Evolutionary conservation across 139 green algal genomes (phyloP), one percentile per base, ranked within the genome.

Genomic region (Tetraselmis striata): DNA sequence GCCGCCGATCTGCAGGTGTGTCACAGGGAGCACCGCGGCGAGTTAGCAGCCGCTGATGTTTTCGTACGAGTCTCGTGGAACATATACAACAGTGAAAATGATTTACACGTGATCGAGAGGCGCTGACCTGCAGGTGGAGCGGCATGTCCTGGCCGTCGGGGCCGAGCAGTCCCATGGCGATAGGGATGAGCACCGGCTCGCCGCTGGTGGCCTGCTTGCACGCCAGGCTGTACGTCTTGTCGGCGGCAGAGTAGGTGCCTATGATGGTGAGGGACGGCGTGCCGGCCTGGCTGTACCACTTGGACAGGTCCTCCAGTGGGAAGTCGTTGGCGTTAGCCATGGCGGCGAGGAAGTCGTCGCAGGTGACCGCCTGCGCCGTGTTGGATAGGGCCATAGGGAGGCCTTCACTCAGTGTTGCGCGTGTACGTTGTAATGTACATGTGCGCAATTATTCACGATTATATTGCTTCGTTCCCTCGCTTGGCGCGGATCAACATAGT

Each of bases 301-400:
- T 67, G 45, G 81, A 87, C 24, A 99, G 91, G 82, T 98, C 93
- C 32, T 88, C 90, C 45, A 67, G 45, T 18, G 45, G 45, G 45
- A 67, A 67, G 29, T 85, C 85, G 85, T 98, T 99, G 67, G 97
- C 97, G 82, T 98, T 95, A 0, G 91, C 90, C 97, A 99, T 99
- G 67, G 97, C 97, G 0, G 90, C 89, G 58, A 95, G 84, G 88
- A 99, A 99, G 88, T 99, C 97, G 80, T 99, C 97, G 83, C 95
- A 98, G 0, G 97, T 99, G 22, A 99, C 97, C 0, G 97, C 97
- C 45, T 67, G n/a, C n/a, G n/a, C n/a, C n/a, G n/a, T n/a, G n/a
- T n/a, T n/a, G n/a, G n/a, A n/a, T n/a, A n/a, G n/a, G n/a, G n/a
- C n/a, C n/a, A n/a, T n/a, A n/a, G n/a, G n/a, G n/a, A n/a, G n/a